Evolutionary conservation across 352 stramenopile genomes (phyloP).

Genomic region (Phytophthora rubi): DNA sequence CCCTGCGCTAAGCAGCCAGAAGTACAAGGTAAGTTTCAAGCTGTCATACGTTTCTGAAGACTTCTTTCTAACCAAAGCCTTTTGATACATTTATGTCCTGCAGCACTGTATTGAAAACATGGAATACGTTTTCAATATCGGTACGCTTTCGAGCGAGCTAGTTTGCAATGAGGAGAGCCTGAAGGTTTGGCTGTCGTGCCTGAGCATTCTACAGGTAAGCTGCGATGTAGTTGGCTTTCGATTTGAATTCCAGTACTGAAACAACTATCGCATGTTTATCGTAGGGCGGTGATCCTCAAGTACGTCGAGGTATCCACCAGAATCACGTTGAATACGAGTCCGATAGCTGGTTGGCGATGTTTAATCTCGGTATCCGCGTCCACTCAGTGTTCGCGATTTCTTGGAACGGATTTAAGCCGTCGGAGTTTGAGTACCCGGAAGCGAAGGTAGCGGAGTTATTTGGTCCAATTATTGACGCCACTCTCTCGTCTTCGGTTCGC

Average conservation of each 20-base stretch:
- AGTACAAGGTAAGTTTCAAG: conserved; percentile 79
- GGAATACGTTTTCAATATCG: conserved; percentile 88
- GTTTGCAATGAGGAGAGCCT: conserved; percentile 78
- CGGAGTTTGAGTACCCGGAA: conserved; percentile 40
- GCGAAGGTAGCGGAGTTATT: conserved; percentile 56
- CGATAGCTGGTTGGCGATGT: conserved; percentile 89
- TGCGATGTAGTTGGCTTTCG: not conserved
- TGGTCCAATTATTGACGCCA: conserved; percentile 45
- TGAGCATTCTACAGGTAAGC: conserved; percentile 70
- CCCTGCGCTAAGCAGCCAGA: conserved; percentile 77
- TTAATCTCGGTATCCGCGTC: conserved; percentile 88
- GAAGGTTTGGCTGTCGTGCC: conserved; percentile 72
- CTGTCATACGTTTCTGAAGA: not conserved
- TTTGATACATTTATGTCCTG: conserved; percentile 1
- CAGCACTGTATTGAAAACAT: conserved; percentile 89
- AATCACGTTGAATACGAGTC: conserved; percentile 90
- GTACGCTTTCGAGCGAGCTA: conserved; percentile 76
- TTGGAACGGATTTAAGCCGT: conserved; percentile 70
- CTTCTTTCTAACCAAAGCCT: not conserved
- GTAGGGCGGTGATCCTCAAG: conserved; percentile 79
- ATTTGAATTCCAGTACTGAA: conserved; percentile 13
- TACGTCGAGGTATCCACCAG: conserved; percentile 69
- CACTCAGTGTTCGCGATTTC: conserved; percentile 85
- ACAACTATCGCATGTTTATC: conserved; percentile 1
- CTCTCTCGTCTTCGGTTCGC: conserved; percentile 49